A percentile compares a stretch with the other conserved stretches of the same genome.
Conservation (phyloP, 192 early-diverging fungal genomes). For the Spizellomyces sp. region DNA sequence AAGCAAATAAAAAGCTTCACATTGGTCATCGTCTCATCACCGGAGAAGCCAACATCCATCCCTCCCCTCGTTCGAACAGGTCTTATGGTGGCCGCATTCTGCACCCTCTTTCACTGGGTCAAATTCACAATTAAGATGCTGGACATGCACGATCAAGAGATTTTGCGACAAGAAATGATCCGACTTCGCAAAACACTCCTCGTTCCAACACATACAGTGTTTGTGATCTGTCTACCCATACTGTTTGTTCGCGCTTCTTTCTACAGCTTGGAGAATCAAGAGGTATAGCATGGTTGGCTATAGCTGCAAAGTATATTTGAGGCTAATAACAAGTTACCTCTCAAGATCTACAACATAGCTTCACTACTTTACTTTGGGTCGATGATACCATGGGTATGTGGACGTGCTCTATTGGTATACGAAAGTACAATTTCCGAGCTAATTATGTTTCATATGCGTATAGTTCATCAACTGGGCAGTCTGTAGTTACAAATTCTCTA, state of each 20-base stretch:
- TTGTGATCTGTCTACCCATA: conserved; percentile 13
- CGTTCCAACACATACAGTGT: conserved; percentile 15
- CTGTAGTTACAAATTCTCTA: conserved; percentile 19
- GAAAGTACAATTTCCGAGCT: background rate
- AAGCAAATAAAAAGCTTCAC: background rate
- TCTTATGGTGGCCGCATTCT: conserved; percentile 16
- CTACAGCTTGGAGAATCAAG: conserved; percentile 1
- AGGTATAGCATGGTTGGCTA: background rate
- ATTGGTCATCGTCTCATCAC: background rate
- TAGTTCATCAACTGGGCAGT: conserved; percentile 17
- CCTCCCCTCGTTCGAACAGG: conserved; percentile 1
- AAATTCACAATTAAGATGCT: conserved; percentile 25
- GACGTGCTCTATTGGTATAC: no score
- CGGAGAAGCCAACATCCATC: background rate
- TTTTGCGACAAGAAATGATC: background rate
- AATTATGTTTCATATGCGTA: background rate
- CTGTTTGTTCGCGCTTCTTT: conserved; percentile 11
- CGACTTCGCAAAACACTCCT: conserved; percentile 21
- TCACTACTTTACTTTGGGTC: conserved; percentile 14
- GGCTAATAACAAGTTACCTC: background rate
- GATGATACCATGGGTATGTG: conserved; percentile 18
- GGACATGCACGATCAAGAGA: conserved; percentile 20
- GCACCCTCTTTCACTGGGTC: conserved; percentile 26
- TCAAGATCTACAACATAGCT: conserved; percentile 7
- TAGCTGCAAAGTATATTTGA: background rate